These are phyloP conservation scores for Geranomyces variabilis DNA, from an alignment of 192 early-diverging fungal species.

Conservation along the genomic window DNA sequence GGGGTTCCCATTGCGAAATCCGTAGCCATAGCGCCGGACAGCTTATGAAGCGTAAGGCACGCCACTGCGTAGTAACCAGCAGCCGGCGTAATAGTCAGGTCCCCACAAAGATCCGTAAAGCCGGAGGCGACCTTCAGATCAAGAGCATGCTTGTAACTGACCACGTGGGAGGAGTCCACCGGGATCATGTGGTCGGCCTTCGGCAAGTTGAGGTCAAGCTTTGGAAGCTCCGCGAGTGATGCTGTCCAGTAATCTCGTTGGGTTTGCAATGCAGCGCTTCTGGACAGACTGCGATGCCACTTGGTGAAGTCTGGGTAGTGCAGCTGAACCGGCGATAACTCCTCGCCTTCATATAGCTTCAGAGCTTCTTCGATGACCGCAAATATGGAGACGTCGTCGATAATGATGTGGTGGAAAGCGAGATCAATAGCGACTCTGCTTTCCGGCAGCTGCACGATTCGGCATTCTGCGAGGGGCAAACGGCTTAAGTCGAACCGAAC, in stretches of 20 bases:
- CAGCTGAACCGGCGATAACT: conserved; percentile 2
- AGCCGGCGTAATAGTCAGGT: neutral
- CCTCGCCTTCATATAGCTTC: neutral
- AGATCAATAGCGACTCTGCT: neutral
- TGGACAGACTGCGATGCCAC: conserved; percentile 9
- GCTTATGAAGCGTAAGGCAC: too few species aligned
- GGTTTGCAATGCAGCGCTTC: neutral
- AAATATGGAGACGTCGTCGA: conserved; percentile 4
- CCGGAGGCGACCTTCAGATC: neutral
- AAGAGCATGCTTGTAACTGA: neutral
- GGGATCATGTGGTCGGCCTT: neutral
- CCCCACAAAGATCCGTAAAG: neutral
- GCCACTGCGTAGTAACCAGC: too few species aligned
- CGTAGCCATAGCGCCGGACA: too few species aligned
- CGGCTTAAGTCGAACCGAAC: conserved; percentile 1
- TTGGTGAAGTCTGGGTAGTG: conserved; percentile 19
- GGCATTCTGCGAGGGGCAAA: neutral
- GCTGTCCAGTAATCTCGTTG: conserved; percentile 15
- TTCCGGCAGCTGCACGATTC: neutral
- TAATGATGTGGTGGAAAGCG: conserved; percentile 16
- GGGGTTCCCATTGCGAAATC: too few species aligned
- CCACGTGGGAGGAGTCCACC: neutral
- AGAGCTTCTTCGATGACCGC: neutral
- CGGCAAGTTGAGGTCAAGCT: neutral
- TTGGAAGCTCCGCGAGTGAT: neutral